Evolutionary conservation across 1,284 basidiomycete genomes (phyloP), one percentile per base, ranked within the genome.

Genomic region (Garcileccinum viscosum): DNA sequence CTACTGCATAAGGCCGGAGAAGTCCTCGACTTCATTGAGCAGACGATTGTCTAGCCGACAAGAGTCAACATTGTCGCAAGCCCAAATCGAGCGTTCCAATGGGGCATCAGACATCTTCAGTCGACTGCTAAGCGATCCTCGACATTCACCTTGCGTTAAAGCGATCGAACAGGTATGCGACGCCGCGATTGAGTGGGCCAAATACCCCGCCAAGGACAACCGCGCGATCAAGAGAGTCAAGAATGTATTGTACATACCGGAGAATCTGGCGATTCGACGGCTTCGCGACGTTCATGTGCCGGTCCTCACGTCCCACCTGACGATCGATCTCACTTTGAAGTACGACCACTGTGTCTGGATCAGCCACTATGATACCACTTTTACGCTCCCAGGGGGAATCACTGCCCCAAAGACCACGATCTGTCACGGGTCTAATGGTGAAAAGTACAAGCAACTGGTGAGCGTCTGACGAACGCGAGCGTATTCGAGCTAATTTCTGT

Each of bases 141-240:
- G 65, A 8, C 77, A 78, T 42, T 75, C 80, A 56, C 35, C 81
- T 33, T 85, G 89, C 19, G 83, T 93, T 35, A 80, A 79, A 37
- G 85, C 89, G 37, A 85, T 98, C 66, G 90, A 93, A 73, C 74
- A 77, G 0, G 87, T 95, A 24, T 95, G 93, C 71, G 80, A 87
- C 22, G 93, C 93, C 0, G 95, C 90, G 56, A 84, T 96, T 30
- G 82, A 93, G 70, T 98, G 95, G 95, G 94, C 96, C 1, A 89
- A 88, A 67, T 86, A 83, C 73, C 84, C 87, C 0, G 83, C 92
- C 76, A 78, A 82, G 37, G 71, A 81, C 58, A 75, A 76, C 50
- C 64, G 69, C 11, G 74, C 73, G 40, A 71, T 75, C 63, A 80
- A 76, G 58, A 77, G 71, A 61, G 64, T 62, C 63, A 75, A 73